These are phyloP conservation scores for Phialemoniopsis sp. DNA, from an alignment of 2,329 filamentous ascomycete species.

Conservation along the genomic window DNA sequence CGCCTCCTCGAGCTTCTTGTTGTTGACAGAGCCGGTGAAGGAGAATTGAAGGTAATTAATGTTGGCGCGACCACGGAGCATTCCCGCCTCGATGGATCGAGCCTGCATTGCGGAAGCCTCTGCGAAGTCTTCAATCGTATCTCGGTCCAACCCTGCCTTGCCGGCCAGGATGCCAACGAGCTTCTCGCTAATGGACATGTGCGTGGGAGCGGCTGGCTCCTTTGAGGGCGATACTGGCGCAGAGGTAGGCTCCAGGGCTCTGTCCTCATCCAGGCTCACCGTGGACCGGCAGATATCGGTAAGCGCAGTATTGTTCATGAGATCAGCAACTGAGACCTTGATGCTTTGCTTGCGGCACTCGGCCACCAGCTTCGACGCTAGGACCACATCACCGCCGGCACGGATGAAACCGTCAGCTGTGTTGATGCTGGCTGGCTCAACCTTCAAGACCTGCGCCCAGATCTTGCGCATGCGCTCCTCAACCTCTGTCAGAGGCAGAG, in stretches of 20 bases:
- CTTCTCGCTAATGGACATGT: not conserved
- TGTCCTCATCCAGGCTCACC: conserved; percentile 13
- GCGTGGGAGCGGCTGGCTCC: not conserved
- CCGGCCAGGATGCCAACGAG: conserved; percentile 35
- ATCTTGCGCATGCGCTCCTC: conserved; percentile 43
- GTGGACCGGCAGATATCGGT: conserved; percentile 37
- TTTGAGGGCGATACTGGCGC: not conserved
- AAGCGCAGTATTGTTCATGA: conserved; percentile 35
- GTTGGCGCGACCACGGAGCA: conserved; percentile 37
- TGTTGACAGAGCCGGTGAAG: conserved; percentile 37
- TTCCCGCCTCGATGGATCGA: conserved; percentile 40
- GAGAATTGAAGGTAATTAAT: conserved; percentile 44
- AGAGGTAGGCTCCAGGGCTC: not conserved
- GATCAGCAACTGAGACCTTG: conserved; percentile 32
- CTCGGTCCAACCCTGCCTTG: conserved; percentile 33
- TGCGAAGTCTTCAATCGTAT: conserved; percentile 40
- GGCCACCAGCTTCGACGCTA: conserved; percentile 38
- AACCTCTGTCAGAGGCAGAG: conserved; percentile 40
- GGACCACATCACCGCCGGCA: conserved; percentile 39
- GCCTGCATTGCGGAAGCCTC: conserved; percentile 45
- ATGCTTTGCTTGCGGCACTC: conserved; percentile 38
- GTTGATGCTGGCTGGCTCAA: conserved; percentile 33
- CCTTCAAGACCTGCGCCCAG: conserved; percentile 39
- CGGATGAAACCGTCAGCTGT: conserved; percentile 39
- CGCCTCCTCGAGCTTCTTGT: conserved; percentile 38